Evolutionary conservation across 78 protist species (phyloP), one percentile per base, ranked within the genome.

Genomic region (Dictyostelium firmibasis): DNA sequence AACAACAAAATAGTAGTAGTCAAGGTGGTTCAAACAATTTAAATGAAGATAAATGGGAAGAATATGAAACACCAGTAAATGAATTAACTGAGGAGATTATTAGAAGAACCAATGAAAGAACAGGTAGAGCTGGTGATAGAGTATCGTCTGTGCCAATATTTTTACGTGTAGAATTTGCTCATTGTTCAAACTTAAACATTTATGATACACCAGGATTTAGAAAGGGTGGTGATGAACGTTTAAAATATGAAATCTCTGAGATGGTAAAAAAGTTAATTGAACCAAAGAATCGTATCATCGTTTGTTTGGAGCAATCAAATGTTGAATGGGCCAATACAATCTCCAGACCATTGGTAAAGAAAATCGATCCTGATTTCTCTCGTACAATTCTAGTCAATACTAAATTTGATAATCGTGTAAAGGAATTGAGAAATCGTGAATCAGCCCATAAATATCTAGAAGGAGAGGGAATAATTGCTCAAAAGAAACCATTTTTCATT

Each of bases 321-420:
- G 98, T 97, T 23, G 98, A 97, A 50, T 81, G 87, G 86, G 94
- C 87, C 1, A 89, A 89, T 50, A 95, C 97, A 31, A 88, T 84
- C 16, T 72, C 86, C 0, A 23, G 98, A 38, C 98, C 98, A 18
- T 43, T 97, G n/a, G 95, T 85, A 10, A 83, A 78, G 25, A 83
- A 95, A 53, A 96, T 92, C 20, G 98, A 97, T 47, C 93, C 96
- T 23, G 91, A 94, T 27, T 86, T 95, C 57, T 27, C 87, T 4
- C 70, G 98, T 57, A 97, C 97, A 3, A 92, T 97, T 29, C 25
- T 96, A 18, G 78, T 96, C 4, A 96, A 87, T 74, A 96, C 98
- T 20, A 96, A 96, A 75, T 96, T 96, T 70, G 96, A 96, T 84
- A 96, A 96, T 33, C 92, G 98, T n/a, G 96, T 96, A 18, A 96